Evolutionary conservation across 78 protist genomes (phyloP).

Genomic region (Dictyostelium discoideum): dicty_2.7 NC_007090.3:1319001-1319500

Average conservation of each 20-base stretch:
- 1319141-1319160: conserved; percentile 84
- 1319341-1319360: conserved; percentile 62
- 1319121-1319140: conserved; percentile 92
- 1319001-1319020: conserved; percentile 85
- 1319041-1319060: conserved; percentile 55
- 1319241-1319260: neutral
- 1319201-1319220: neutral
- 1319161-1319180: conserved; percentile 66
- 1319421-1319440: conserved; percentile 87
- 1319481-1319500: conserved; percentile 83
- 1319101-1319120: conserved; percentile 82
- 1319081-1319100: conserved; percentile 55
- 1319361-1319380: conserved; percentile 86
- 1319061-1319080: conserved; percentile 34
- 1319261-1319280: too few relatives aligned
- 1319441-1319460: conserved; percentile 94
- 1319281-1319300: too few relatives aligned
- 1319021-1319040: conserved; percentile 52
- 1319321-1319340: neutral
- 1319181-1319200: neutral
- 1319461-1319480: conserved; percentile 89
- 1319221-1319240: neutral
- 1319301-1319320: too few relatives aligned
- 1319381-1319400: conserved; percentile 55
- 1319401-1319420: conserved; percentile 75